These are phyloP conservation scores for Talaromyces islandicus DNA, from an alignment of 2,329 filamentous ascomycete genomes.

Conservation along the genomic window DNA sequence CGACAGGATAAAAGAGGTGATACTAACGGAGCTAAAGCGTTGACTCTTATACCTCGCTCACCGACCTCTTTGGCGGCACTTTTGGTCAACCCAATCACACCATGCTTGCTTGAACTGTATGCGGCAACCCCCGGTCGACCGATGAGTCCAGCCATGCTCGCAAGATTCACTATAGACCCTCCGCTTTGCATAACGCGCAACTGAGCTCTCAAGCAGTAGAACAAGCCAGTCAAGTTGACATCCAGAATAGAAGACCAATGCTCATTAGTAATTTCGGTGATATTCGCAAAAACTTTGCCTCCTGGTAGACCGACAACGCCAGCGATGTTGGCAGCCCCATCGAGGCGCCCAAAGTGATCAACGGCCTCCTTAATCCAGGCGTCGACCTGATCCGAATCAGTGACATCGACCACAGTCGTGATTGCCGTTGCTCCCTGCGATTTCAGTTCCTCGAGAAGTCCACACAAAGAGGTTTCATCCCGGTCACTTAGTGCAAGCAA, in stretches of 20 bases:
- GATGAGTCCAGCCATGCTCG: neutral
- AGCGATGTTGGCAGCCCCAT: neutral
- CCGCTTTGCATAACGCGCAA: neutral
- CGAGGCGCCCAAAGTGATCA: neutral
- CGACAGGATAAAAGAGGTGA: neutral
- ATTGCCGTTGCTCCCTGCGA: neutral
- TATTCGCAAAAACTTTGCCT: neutral
- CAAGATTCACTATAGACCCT: neutral
- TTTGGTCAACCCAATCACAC: conserved; percentile 28
- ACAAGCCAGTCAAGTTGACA: neutral
- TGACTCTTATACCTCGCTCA: conserved; percentile 30
- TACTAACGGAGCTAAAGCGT: conserved; percentile 39
- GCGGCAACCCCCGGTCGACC: conserved; percentile 14
- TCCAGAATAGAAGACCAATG: neutral
- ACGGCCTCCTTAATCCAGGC: neutral
- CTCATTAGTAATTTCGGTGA: neutral
- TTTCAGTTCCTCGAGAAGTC: neutral
- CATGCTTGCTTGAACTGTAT: conserved; percentile 31
- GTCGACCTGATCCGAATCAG: neutral
- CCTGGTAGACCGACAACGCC: neutral
- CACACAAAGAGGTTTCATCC: neutral
- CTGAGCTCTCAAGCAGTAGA: neutral
- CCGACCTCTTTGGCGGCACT: conserved; percentile 33
- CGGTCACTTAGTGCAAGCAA: neutral
- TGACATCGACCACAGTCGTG: neutral